Evolutionary conservation across 306 rosid genomes (phyloP), one percentile per base, ranked within the genome.

Genomic region (Quercus alba): DNA sequence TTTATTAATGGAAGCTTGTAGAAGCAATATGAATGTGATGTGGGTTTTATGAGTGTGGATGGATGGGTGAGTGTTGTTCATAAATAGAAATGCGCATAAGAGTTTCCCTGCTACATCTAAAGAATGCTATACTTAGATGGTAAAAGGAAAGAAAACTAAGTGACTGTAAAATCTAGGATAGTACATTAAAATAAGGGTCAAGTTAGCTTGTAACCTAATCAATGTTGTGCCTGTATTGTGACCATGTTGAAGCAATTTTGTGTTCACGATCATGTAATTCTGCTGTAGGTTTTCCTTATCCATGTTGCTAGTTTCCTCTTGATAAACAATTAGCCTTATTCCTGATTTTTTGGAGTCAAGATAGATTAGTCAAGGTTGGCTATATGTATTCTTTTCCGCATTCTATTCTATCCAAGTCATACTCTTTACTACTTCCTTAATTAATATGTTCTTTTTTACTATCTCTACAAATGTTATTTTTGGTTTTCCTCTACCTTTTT

Each of bases 191-290:
- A 59, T 59, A 23, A 21, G 14, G 30, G 7, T 4, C 15, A 26
- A 54, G 31, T 54, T 23, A 21, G 46, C 26, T 14, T 67, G 38
- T 35, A 74, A 68, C 26, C 49, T 30, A 28, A 75, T 57, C 61
- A 54, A 46, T 30, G 44, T 1, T 78, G 52, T 41, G 26, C 41
- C 3, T 46, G 20, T 67, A 49, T 67, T 67, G 73, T 59, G 31
- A 20, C 17, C 31, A 49, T 59, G 30, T 59, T 59, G 66, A 1
- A 59, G 66, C 66, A 59, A 59, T 59, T 72, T 64, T 56, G 72
- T 46, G 75, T 70, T 30, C 75, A 74, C 73, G 20, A 14, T 67
- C 49, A 62, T 80, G 81, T 41, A 44, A 84, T 74, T 35, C 44
- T 38, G 62, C 31, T 21, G 19, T 59, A 59, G 66, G 5, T 59